Base-by-base conservation (phyloP, 371 early-diverging fungal genomes). In the Cokeromyces recurvatus region DNA sequence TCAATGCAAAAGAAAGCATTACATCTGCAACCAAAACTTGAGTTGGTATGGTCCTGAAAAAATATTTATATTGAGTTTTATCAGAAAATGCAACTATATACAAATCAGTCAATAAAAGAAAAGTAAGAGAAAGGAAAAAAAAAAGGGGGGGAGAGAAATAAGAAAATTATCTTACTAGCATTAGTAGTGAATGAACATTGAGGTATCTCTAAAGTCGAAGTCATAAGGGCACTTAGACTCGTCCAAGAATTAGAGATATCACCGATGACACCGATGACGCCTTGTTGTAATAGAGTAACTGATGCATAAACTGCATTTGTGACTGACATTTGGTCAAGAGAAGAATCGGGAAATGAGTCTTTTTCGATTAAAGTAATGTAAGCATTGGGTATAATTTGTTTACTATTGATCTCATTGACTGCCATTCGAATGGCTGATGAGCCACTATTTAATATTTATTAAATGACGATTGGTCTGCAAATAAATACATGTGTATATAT, bases 391-490 rank as follows among this genome's bases (percentile, higher is more conserved):
- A 81, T 81, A 25, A 76, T 34, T 19, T 66, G 64, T 36, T 62
- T 57, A 16, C 55, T 64, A 55, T 81, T 81, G 47, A 81, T 81
- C 51, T 81, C 76, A 41, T 72, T 69, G 3, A 64, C 71, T 15
- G 81, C 81, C 62, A 81, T 59, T 32, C 81, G 74, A 25, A 81
- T 77, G 2, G 81, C 81, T 3, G 81, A 81, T 10, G 77, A 66
- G n/a, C 81, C 81, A 46, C 81, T 81, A 43, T 29, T 32, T 24
- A 12, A 38, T 15, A 31, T 23, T 24, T 38, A 11, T n/a, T n/a
- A 14, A 19, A 19, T 46, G 57, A 16, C 45, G 12, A 36, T 46
- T 52, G 34, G 21, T 43, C 43, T 16, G n/a, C n/a, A n/a, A n/a
- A n/a, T n/a, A n/a, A n/a, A n/a, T n/a, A n/a, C n/a, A n/a, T n/a